Base-by-base conservation (phyloP, 2,329 filamentous ascomycete species). In the Neonectria faginata region DNA sequence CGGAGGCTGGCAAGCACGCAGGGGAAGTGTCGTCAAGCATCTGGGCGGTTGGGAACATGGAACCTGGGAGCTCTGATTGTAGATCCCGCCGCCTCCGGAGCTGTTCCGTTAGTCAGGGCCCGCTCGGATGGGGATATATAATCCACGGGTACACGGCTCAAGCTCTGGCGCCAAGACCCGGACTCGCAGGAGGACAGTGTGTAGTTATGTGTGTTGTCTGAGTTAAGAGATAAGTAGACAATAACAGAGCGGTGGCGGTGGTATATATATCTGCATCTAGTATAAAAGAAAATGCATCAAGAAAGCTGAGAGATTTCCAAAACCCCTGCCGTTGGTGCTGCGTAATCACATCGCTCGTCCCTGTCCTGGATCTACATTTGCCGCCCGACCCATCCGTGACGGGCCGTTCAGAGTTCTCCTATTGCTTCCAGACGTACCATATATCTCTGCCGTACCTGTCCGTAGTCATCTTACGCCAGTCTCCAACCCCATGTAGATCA, bases 261-360 rank as follows among this genome's bases (percentile, higher is more conserved):
- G 59, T 44, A 44, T 61, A 52, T 60, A 36, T 58, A 47, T 50
- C 48, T 57, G 47, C 41, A 42, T 61, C 53, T 60, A 55, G 56
- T 64, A 58, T 42, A 65, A 55, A 39, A 31, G 36, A 42, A 41
- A 42, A 18, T 42, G 27, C 33, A 50, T 53, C 58, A 57, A 57
- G 42, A 66, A 66, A 66, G 60, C 56, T 55, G 64, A 64, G 64
- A 56, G 42, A 27, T 60, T 36, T 45, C 50, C 22, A 44, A 41
- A 33, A 3, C n/a, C 57, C 14, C 31, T 61, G 9, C 53, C 27
- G 47, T 39, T 14, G 14, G 36, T 8, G 36, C 36, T 53, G 47
- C 61, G 39, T 20, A 47, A 47, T 27, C 57, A 12, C 12, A 41
- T 48, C 53, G n/a, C 16, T 31, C 48, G 29, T 20, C 48, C 5